Percentiles rank a stretch among this genome's conserved stretches.
Conservation (phyloP, 2,329 filamentous ascomycete genomes). For the Alternaria triticina region DNA sequence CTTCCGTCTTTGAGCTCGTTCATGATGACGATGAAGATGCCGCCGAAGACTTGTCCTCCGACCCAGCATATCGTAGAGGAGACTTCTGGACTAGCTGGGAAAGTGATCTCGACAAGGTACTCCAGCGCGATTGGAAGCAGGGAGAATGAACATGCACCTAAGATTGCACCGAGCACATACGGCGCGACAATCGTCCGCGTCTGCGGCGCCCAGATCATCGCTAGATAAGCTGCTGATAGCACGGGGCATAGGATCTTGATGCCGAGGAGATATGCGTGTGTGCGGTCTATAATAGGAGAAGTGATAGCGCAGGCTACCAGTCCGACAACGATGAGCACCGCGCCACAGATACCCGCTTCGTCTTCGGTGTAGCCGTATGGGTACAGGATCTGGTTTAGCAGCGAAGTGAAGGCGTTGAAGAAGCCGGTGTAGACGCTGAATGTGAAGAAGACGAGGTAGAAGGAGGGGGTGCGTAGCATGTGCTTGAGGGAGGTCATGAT, state of each 20-base stretch:
- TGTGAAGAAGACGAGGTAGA: slow-evolving; percentile 82
- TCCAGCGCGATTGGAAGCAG: slow-evolving; percentile 86
- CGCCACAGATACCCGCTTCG: slow-evolving; percentile 88
- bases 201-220: slow-evolving; percentile 79
- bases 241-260: slow-evolving; percentile 79
- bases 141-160: slow-evolving; percentile 81
- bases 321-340: slow-evolving; percentile 86
- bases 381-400: slow-evolving; percentile 87
- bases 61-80: slow-evolving; percentile 85
- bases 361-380: slow-evolving; percentile 86
- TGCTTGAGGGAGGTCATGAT: slow-evolving; percentile 58
- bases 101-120: slow-evolving; percentile 83
- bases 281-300: slow-evolving; percentile 83
- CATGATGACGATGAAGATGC: slow-evolving; percentile 81
- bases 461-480: slow-evolving; percentile 65
- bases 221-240: slow-evolving; percentile 74
- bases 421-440: slow-evolving; percentile 86
- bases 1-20: slow-evolving; percentile 68
- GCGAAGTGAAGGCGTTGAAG: slow-evolving; percentile 89
- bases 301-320: slow-evolving; percentile 77
- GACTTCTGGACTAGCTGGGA: slow-evolving; percentile 85
- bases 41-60: slow-evolving; percentile 84
- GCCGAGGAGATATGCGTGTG: slow-evolving; percentile 76
- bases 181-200: slow-evolving; percentile 68
- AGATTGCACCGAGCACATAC: slow-evolving; percentile 74